Conservation (phyloP, 208 protist genomes). For the Endotrypanum monterogeii region DNA sequence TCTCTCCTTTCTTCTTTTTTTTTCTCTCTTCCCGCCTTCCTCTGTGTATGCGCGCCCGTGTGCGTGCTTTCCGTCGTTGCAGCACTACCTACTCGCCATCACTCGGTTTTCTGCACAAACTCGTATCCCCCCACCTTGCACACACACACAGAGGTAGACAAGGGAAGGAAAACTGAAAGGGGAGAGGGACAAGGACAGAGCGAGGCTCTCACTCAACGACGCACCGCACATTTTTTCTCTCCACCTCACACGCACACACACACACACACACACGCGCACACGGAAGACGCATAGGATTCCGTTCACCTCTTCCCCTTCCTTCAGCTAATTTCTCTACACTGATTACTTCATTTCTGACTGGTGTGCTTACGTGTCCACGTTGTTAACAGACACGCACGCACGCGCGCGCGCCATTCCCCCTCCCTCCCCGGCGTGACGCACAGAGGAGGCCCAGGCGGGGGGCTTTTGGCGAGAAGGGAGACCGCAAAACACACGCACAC, state of each 20-base stretch:
- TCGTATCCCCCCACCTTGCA: too few species aligned
- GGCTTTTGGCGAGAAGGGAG: not conserved
- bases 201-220: not conserved
- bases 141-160: not conserved
- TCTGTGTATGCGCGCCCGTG: not conserved
- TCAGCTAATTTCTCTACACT: too few species aligned
- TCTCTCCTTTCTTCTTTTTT: not conserved
- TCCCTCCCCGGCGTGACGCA: not conserved
- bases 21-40: not conserved
- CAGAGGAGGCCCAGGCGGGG: conserved; percentile 2
- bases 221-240: not conserved
- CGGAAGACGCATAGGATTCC: too few species aligned
- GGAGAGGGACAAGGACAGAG: not conserved
- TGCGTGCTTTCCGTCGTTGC: not conserved
- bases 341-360: too few species aligned
- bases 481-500: conserved; percentile 1
- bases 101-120: not conserved
- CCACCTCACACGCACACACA: not conserved
- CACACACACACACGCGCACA: too few species aligned
- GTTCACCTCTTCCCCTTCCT: not conserved
- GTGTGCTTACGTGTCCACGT: too few species aligned
- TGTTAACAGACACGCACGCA: not conserved
- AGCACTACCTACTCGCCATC: not conserved
- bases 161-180: not conserved
- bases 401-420: not conserved